Evolutionary conservation across 2,329 filamentous ascomycete genomes (phyloP).

Genomic region (Exophiala mesophila): DNA sequence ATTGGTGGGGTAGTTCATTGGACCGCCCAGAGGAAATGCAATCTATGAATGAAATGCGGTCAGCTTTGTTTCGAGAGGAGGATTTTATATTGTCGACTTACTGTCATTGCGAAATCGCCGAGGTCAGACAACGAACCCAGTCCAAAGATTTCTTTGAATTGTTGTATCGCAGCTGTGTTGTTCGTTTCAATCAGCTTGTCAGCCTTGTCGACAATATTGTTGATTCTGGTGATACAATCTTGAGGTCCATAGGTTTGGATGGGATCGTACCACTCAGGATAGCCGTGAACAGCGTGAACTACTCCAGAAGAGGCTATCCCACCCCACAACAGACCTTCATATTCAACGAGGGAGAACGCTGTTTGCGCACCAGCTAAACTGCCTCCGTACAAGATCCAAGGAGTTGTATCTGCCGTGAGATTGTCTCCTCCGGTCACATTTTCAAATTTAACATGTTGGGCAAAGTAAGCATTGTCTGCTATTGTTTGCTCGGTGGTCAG

Average conservation of each 20-base stretch:
- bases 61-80: not conserved
- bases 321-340: slow-evolving; percentile 35
- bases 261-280: slow-evolving; percentile 48
- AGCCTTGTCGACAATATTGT: slow-evolving; percentile 47
- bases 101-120: slow-evolving; percentile 24
- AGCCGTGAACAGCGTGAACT: slow-evolving; percentile 39
- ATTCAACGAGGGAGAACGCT: slow-evolving; percentile 40
- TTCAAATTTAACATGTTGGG: slow-evolving; percentile 31
- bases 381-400: slow-evolving; percentile 45
- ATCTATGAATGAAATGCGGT: slow-evolving; percentile 30
- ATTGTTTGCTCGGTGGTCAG: slow-evolving; percentile 42
- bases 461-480: slow-evolving; percentile 43
- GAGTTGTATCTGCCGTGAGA: slow-evolving; percentile 37
- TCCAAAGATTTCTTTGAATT: slow-evolving; percentile 47
- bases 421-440: slow-evolving; percentile 29
- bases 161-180: slow-evolving; percentile 39
- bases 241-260: slow-evolving; percentile 47
- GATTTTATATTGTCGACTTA: slow-evolving; percentile 3
- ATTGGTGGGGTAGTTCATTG: slow-evolving; percentile 46
- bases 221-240: slow-evolving; percentile 47
- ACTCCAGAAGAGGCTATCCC: slow-evolving; percentile 48
- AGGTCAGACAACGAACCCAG: slow-evolving; percentile 42
- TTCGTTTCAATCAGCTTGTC: slow-evolving; percentile 43
- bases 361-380: slow-evolving; percentile 43
- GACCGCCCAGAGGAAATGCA: slow-evolving; percentile 44